Evolutionary conservation across 306 rosid species (phyloP).

Genomic region (Chamaecrista fasciculata): DNA sequence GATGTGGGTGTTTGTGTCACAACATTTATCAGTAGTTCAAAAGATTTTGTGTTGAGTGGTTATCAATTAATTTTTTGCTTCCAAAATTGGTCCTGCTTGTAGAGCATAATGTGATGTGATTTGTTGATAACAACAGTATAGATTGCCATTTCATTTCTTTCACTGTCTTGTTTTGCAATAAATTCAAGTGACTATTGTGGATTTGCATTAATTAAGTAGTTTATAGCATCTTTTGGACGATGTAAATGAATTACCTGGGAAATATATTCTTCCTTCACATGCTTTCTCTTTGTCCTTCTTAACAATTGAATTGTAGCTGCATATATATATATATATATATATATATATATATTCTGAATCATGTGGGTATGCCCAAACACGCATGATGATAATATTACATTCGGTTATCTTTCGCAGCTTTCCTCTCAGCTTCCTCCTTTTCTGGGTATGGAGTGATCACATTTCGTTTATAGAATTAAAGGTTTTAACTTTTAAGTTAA

Average conservation of each 20-base stretch:
- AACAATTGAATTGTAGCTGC: slow-evolving; percentile 18
- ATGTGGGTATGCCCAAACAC: slow-evolving; percentile 24
- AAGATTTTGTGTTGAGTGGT: slow-evolving; percentile 18
- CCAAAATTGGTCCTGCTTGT: neutral
- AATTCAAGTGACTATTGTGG: neutral
- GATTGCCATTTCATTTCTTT: neutral
- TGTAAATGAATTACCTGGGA: neutral
- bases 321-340: neutral
- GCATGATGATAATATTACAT: neutral
- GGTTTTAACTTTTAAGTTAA: neutral
- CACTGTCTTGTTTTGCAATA: neutral
- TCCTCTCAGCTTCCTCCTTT: neutral
- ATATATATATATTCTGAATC: neutral
- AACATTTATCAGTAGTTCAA: neutral
- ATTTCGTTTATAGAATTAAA: neutral
- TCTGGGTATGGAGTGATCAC: neutral
- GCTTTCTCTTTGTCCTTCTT: slow-evolving; percentile 15
- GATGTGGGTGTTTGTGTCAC: no score
- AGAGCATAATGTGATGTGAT: slow-evolving; percentile 19
- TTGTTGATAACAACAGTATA: neutral
- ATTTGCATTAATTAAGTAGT: neutral
- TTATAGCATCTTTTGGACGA: neutral
- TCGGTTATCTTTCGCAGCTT: neutral
- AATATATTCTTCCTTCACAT: slow-evolving; percentile 26
- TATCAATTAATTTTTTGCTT: neutral